Evolutionary conservation across 2,329 filamentous ascomycete species (phyloP).

Genomic region (Colletotrichum sp.): DNA sequence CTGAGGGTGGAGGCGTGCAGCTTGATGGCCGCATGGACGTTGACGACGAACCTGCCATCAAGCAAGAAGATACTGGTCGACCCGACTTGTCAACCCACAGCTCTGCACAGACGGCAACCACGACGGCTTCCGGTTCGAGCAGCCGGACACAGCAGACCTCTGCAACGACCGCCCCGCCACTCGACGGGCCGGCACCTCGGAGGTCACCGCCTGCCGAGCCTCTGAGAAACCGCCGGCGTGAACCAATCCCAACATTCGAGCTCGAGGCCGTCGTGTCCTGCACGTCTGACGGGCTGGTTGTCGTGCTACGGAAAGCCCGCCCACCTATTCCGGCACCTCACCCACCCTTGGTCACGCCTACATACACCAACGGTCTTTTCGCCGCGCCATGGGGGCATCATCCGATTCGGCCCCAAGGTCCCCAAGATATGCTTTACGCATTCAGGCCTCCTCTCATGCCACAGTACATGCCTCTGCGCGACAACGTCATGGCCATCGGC

Average conservation of each 20-base stretch:
- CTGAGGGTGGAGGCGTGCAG: conserved; percentile 51
- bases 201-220: conserved; percentile 5
- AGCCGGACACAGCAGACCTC: conserved; percentile 2
- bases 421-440: conserved; percentile 46
- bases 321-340: conserved; percentile 69
- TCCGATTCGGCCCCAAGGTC: conserved; percentile 58
- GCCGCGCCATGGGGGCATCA: conserved; percentile 81
- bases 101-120: conserved; percentile 22
- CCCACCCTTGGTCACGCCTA: conserved; percentile 50
- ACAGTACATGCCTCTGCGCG: conserved; percentile 49
- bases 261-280: conserved; percentile 91
- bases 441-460: conserved; percentile 48
- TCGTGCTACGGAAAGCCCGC: conserved; percentile 77
- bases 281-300: conserved; percentile 85
- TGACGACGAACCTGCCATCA: conserved; percentile 39
- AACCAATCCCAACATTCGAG: conserved; percentile 60
- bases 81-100: conserved; percentile 11
- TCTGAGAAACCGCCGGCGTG: conserved; percentile 27
- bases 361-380: conserved; percentile 69
- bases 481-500: conserved; percentile 49
- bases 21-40: conserved; percentile 48
- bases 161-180: neutral
- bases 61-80: conserved; percentile 34
- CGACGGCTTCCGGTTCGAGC: neutral
- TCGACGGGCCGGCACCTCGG: neutral